Evolutionary conservation across 75 land plant genomes (phyloP).

Genomic region (Pinus taeda): DNA sequence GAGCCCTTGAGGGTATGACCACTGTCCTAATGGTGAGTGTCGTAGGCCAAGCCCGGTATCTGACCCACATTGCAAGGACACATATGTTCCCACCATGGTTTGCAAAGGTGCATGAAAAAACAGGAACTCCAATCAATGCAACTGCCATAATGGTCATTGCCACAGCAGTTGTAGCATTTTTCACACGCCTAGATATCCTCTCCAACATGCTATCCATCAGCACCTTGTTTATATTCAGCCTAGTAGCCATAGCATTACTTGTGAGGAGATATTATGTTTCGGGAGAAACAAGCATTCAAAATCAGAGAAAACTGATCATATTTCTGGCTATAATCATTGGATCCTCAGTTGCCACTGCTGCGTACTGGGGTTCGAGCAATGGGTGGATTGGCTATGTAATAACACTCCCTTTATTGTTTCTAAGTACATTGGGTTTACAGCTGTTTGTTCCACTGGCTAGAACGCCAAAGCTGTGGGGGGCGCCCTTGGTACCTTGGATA

Average conservation of each 20-base stretch:
- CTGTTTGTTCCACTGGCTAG: constrained; percentile 51
- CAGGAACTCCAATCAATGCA: constrained; percentile 79
- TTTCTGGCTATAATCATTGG: constrained; percentile 39
- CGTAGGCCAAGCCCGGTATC: constrained; percentile 78
- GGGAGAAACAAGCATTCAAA: constrained; percentile 25
- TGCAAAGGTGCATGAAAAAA: constrained; percentile 43
- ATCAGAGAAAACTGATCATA: constrained; percentile 32
- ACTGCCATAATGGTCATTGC: constrained; percentile 58
- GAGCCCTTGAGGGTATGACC: constrained; percentile 88
- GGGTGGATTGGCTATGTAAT: constrained; percentile 62
- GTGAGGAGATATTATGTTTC: constrained; percentile 77
- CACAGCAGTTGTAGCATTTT: constrained; percentile 62
- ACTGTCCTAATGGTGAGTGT: constrained; percentile 69
- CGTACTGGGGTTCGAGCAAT: constrained; percentile 50
- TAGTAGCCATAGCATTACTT: constrained; percentile 70
- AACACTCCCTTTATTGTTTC: constrained; percentile 53
- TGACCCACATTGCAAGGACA: constrained; percentile 86
- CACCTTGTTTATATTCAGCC: constrained; percentile 81
- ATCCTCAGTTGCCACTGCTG: constrained; percentile 57
- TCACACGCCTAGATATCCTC: constrained; percentile 61
- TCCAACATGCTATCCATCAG: constrained; percentile 77
- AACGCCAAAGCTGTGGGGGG: constrained; percentile 74
- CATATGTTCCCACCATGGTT: constrained; percentile 88
- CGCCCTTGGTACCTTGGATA: constrained; percentile 86
- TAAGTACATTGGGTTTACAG: constrained; percentile 42